phyloP scores from a whole-genome alignment of 2,329 filamentous ascomycete genomes.

The Aspergillus fischeri region DNA sequence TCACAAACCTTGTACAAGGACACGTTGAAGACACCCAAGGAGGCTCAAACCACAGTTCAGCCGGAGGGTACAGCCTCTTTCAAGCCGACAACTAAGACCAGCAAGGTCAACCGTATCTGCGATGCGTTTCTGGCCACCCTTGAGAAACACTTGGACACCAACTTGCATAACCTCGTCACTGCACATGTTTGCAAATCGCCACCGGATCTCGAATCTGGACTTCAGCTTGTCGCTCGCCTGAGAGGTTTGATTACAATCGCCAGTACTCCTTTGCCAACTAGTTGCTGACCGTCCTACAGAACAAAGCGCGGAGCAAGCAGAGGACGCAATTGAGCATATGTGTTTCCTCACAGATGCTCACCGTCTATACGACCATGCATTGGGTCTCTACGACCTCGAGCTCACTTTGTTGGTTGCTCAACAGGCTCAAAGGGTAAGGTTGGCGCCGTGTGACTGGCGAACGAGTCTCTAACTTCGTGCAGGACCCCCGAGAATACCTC shows the following conservation, averaged over 20 bases:
- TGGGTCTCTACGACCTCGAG: slow-evolving; percentile 88
- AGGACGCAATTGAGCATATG: slow-evolving; percentile 91
- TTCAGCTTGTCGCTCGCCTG: slow-evolving; percentile 72
- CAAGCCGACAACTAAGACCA: slow-evolving; percentile 23
- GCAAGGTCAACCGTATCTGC: slow-evolving; percentile 84
- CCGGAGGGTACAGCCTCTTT: slow-evolving; percentile 18
- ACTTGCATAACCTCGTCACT: slow-evolving; percentile 87
- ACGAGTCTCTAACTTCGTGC: slow-evolving; percentile 9
- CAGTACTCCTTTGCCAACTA: background rate
- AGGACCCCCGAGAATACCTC: slow-evolving; percentile 88
- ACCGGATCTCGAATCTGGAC: slow-evolving; percentile 80
- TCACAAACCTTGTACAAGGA: slow-evolving; percentile 90
- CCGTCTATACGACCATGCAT: slow-evolving; percentile 80
- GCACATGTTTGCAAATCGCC: slow-evolving; percentile 91
- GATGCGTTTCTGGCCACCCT: slow-evolving; percentile 74
- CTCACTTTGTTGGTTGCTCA: slow-evolving; percentile 88
- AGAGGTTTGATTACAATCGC: slow-evolving; percentile 36
- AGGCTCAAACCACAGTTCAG: slow-evolving; percentile 21
- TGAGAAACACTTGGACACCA: slow-evolving; percentile 56
- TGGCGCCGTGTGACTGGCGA: background rate
- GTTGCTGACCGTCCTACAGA: slow-evolving; percentile 31
- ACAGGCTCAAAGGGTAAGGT: slow-evolving; percentile 72
- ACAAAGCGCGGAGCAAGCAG: slow-evolving; percentile 67
- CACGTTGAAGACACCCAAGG: slow-evolving; percentile 56
- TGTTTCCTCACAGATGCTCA: slow-evolving; percentile 96